Evolutionary conservation across 805 yeast genomes (phyloP).

Genomic region (Hanseniaspora mollemarum): DNA sequence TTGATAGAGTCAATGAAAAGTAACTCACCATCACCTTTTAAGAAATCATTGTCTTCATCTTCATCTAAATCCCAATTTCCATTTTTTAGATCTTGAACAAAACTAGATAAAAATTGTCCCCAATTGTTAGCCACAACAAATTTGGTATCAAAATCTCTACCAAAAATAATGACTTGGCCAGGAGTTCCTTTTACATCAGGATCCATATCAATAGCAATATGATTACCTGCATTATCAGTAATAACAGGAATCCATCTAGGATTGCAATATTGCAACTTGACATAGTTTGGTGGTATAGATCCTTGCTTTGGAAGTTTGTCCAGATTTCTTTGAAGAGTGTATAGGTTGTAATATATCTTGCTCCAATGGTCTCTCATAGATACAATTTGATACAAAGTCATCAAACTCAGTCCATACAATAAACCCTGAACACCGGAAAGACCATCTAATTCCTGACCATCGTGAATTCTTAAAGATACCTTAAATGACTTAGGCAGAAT

Average conservation of each 20-base stretch:
- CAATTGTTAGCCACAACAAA: constrained; percentile 76
- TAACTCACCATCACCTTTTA: constrained; percentile 63
- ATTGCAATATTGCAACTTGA: constrained; percentile 74
- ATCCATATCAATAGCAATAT: constrained; percentile 78
- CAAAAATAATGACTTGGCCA: constrained; percentile 89
- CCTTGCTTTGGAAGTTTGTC: constrained; percentile 42
- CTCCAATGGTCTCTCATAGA: constrained; percentile 82
- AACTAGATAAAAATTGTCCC: constrained; percentile 73
- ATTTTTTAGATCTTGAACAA: constrained; percentile 77
- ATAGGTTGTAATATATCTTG: constrained; percentile 43
- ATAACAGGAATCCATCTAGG: constrained; percentile 85
- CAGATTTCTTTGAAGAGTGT: constrained; percentile 27
- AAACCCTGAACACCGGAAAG: constrained; percentile 61
- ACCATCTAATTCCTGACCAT: constrained; percentile 77
- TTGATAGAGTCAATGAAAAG: constrained; percentile 49
- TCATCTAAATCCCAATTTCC: constrained; percentile 69
- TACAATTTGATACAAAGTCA: constrained; percentile 70
- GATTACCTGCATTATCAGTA: constrained; percentile 83
- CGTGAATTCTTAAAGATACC: constrained; percentile 70
- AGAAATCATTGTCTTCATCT: constrained; percentile 48
- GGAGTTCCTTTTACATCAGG: constrained; percentile 68
- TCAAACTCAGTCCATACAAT: constrained; percentile 64
- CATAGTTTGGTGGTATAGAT: constrained; percentile 65
- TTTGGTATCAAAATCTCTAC: constrained; percentile 87
- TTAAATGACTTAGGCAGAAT: constrained; percentile 69